Base-by-base conservation (phyloP, 2,329 filamentous ascomycete genomes). In the Fusarium luffae region DNA sequence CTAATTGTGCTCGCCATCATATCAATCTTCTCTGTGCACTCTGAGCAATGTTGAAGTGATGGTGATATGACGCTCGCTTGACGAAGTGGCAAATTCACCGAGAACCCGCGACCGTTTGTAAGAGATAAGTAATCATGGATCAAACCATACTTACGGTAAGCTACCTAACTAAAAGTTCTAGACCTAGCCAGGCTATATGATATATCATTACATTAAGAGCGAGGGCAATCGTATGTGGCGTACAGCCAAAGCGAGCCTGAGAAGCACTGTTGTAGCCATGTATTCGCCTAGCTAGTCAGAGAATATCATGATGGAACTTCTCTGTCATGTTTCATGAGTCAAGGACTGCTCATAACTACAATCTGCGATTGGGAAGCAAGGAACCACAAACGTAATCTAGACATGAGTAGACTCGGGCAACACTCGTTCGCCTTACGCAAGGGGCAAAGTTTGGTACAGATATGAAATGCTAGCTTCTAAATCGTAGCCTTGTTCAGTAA, bases 361-460 rank as follows among this genome's bases (percentile, higher is more conserved):
- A 27, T 27, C 21, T 40, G 5, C 13, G n/a, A 51, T 14, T 4
- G 25, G 13, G 5, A 25, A 46, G 12, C 11, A 21, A 48, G 27
- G 21, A 18, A 40, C 25, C 21, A 46, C 11, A 4, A 41, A 19
- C 28, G 11, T 7, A 34, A 49, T 46, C 23, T 43, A 30, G 18
- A 18, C 8, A 21, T 16, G 7, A 11, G 12, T n/a, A n/a, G 23
- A 10, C 18, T 37, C 10, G 18, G 34, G 18, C 18, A 37, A 30
- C 16, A 49, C 32, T n/a, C 13, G 34, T 61, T 66, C 52, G 25
- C 48, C 49, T 55, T 46, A 32, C 37, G 21, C 25, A 37, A 49
- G 49, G 32, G 62, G 43, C 14, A 7, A 44, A 3, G 5, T 23
- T 37, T 66, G 27, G 61, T 21, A 34, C 6, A n/a, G 28, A 21